These are phyloP conservation scores for Anisodus acutangulus DNA, from an alignment of 257 asterid genomes.

Conservation along the genomic window DNA sequence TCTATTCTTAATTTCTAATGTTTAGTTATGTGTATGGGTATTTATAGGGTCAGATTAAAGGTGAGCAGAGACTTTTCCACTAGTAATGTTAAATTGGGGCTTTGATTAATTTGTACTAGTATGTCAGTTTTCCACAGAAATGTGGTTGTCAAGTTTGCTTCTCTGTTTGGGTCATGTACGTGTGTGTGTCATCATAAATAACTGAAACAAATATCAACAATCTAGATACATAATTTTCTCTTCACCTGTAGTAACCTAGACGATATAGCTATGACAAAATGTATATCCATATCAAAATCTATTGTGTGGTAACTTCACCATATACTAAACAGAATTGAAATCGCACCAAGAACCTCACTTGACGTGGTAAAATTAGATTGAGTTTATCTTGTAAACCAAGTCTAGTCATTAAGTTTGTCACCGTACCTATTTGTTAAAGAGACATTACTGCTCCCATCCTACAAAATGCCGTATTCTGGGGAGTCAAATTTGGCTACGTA, in stretches of 20 bases:
- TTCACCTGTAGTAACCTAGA: neutral
- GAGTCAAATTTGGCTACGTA: neutral
- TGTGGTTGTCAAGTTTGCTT: neutral
- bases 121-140: neutral
- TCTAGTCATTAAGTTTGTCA: neutral
- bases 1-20: too few species aligned
- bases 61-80: neutral
- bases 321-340: too few species aligned
- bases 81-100: neutral
- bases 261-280: neutral
- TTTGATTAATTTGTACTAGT: neutral
- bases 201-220: neutral
- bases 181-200: constrained; percentile 1
- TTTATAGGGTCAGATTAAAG: neutral
- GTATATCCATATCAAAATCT: neutral
- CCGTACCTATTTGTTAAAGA: neutral
- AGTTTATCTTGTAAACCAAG: neutral
- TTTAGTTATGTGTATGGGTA: neutral
- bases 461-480: neutral
- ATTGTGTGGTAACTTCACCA: neutral
- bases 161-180: neutral
- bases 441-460: neutral
- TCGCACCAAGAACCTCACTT: neutral
- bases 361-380: neutral
- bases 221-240: neutral